These are phyloP conservation scores for Daldinia grandis DNA, from an alignment of 495 filamentous ascomycete genomes.

Conservation along the genomic window DNA sequence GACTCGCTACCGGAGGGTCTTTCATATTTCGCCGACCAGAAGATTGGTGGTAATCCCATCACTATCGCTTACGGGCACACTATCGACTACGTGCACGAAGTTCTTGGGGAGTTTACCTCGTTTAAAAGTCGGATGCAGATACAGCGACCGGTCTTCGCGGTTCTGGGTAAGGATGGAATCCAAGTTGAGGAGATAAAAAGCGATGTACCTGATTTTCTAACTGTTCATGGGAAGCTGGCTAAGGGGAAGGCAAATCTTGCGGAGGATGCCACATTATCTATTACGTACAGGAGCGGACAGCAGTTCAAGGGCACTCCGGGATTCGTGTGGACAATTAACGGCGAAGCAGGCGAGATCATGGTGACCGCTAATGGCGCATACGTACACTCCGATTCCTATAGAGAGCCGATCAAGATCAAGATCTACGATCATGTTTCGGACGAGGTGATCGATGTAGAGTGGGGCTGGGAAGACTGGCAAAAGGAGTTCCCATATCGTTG, in stretches of 20 bases:
- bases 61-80: conserved; percentile 64
- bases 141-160: conserved; percentile 52
- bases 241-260: conserved; percentile 31
- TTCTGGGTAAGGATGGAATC: conserved; percentile 44
- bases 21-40: conserved; percentile 55
- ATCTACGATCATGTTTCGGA: conserved; percentile 54
- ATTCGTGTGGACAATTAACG: conserved; percentile 63
- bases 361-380: conserved; percentile 49
- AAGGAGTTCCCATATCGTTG: conserved; percentile 47
- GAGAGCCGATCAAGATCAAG: conserved; percentile 50
- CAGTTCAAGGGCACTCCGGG: conserved; percentile 58
- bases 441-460: conserved; percentile 52
- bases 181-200: conserved; percentile 40
- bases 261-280: conserved; percentile 50
- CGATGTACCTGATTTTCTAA: conserved; percentile 58
- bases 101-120: conserved; percentile 55
- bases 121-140: conserved; percentile 55
- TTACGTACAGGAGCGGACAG: conserved; percentile 58
- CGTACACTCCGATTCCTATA: conserved; percentile 49
- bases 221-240: conserved; percentile 55
- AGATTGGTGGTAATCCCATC: conserved; percentile 59
- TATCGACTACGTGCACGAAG: conserved; percentile 51
- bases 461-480: conserved; percentile 55
- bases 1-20: conserved; percentile 44
- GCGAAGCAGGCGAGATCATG: conserved; percentile 64